These are phyloP conservation scores for Chlamydomonas reinhardtii DNA, from an alignment of 163 green algal species.

Conservation along the genomic window DNA sequence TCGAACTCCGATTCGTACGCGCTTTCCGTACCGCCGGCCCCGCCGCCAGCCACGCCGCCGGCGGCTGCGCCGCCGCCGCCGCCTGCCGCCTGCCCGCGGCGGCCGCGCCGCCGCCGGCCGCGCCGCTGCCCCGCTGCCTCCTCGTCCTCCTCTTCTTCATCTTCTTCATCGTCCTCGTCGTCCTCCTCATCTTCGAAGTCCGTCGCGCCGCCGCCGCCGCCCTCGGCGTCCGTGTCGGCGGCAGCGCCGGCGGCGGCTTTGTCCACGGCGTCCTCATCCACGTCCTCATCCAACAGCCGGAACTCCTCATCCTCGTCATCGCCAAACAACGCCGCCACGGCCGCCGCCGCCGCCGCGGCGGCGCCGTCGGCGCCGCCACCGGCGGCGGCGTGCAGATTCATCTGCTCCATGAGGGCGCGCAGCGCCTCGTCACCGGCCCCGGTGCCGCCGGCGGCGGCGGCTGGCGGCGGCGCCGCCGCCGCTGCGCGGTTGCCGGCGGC, in stretches of 20 bases:
- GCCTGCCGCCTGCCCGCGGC: neutral
- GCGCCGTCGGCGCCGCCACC: neutral
- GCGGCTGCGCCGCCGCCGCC: too few relatives aligned
- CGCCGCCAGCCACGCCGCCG: neutral
- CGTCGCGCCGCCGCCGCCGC: too few relatives aligned
- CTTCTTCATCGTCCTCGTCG: neutral
- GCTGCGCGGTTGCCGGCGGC: neutral
- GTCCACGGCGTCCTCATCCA: neutral
- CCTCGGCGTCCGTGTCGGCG: neutral
- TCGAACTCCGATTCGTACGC: conserved; percentile 30
- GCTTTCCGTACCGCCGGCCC: neutral
- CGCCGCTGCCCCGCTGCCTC: neutral
- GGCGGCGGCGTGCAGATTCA: neutral
- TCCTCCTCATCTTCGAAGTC: neutral
- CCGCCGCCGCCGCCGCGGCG: neutral
- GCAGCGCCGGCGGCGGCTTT: neutral
- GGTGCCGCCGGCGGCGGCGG: too few relatives aligned
- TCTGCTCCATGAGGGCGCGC: conserved; percentile 25
- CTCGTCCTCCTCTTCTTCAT: neutral
- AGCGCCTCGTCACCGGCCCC: conserved; percentile 12
- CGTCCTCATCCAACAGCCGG: conserved; percentile 14
- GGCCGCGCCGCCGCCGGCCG: neutral
- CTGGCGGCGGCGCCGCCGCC: neutral
- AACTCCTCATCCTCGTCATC: conserved; percentile 33
- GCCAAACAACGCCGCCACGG: conserved; percentile 23